Base-by-base conservation (phyloP, 352 stramenopile genomes). In the Albugo candida region DNA sequence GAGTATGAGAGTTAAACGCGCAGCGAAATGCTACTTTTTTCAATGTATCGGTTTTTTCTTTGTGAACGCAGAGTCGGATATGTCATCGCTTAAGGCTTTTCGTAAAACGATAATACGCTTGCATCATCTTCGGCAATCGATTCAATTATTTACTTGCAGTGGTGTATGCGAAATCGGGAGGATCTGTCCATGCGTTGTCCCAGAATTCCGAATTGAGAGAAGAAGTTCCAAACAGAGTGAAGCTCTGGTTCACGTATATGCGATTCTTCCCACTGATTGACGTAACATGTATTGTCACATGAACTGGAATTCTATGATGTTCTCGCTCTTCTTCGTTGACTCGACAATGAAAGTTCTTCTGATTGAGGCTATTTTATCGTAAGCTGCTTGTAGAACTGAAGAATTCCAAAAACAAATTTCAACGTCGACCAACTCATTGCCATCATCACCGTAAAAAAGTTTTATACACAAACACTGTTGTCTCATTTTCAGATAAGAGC, bases 341-440 rank as follows among this genome's bases (percentile, higher is more conserved):
- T n/a, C 77, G 71, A 50, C 81, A 56, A 52, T 84, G 65, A 19
- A 74, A 56, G 4, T 72, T 34, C 11, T 64, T 55, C 31, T 65
- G 45, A 0, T 86, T 56, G 0, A 60, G 63, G 0, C 65, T 71
- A n/a, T n/a, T 65, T 74, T 43, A 71, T 56, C n/a, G 83, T 70
- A 46, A 85, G 86, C 52, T 84, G 76, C 54, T 89, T 89, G 79
- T 66, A 2, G 68, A 76, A 21, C 63, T 67, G 39, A 89, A 60
- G n/a, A 58, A 59, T 51, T 83, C 80, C 1, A 61, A 55, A 56
- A 85, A 48, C 68, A 77, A 10, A 10, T 24, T 10, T 24, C 17
- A 14, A 70, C 53, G 39, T 86, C 74, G 16, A 86, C 72, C 10
- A 71, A 71, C 20, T 85, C 73, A 39, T 78, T 53, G 0, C 67